A percentile compares a stretch with the other conserved stretches of the same genome.
These are phyloP conservation scores for Candida vaughaniae DNA, from an alignment of 805 yeast species.

Conservation along the genomic window DNA sequence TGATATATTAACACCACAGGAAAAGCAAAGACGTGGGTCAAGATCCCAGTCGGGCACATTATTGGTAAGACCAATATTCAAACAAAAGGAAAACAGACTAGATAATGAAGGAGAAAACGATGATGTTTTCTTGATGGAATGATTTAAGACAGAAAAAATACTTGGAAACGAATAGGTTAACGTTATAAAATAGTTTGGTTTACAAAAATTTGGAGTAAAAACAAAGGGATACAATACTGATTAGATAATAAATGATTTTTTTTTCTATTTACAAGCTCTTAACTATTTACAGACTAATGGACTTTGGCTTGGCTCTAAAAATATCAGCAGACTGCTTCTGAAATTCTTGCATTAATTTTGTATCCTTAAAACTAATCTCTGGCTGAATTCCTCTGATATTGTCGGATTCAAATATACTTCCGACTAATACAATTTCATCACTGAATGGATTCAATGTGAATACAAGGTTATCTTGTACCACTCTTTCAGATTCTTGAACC, in stretches of 20 bases:
- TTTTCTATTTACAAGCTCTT: conserved; percentile 4
- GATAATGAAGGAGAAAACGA: conserved; percentile 15
- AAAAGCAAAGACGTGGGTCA: conserved; percentile 65
- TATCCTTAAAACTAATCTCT: conserved; percentile 22
- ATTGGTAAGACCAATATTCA: conserved; percentile 30
- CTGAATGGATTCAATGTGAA: conserved; percentile 39
- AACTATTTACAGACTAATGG: conserved; percentile 5
- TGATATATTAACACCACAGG: conserved; percentile 73
- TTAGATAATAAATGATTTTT: conserved; percentile 1
- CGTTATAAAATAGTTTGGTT: too few relatives aligned
- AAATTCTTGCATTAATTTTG: conserved; percentile 25
- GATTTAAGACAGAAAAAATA: conserved; percentile 2
- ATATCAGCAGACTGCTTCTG: conserved; percentile 38
- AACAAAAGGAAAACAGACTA: conserved; percentile 1
- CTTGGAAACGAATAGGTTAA: not conserved
- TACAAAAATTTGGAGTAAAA: too few relatives aligned
- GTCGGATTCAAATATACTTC: conserved; percentile 39
- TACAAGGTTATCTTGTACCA: conserved; percentile 38
- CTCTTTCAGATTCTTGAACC: conserved; percentile 21
- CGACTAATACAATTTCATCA: conserved; percentile 38
- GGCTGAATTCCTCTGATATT: conserved; percentile 38
- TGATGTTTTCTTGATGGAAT: conserved; percentile 43
- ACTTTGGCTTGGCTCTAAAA: conserved; percentile 36
- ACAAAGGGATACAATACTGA: too few relatives aligned
- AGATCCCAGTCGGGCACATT: conserved; percentile 50